These are phyloP conservation scores for Wickerhamomyces sp. DNA, from an alignment of 1,139 yeast genomes.

Conservation along the genomic window DNA sequence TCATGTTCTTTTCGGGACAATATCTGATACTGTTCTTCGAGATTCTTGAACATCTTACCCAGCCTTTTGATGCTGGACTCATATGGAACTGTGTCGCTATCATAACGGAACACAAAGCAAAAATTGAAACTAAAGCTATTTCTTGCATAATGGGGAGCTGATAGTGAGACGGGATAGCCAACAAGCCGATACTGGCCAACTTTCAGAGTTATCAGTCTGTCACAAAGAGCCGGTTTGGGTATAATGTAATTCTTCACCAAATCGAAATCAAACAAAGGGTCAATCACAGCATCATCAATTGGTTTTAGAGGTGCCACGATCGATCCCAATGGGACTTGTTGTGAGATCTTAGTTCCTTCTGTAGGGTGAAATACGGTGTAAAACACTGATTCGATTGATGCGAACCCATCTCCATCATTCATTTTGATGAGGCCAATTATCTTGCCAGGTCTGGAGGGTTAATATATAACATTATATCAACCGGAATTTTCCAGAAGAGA, in stretches of 20 bases:
- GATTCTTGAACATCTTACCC: constrained; percentile 83
- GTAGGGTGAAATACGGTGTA: constrained; percentile 93
- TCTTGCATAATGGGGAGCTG: constrained; percentile 71
- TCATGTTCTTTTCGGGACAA: constrained; percentile 49
- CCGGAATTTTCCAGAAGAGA: too few relatives aligned
- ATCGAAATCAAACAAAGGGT: constrained; percentile 70
- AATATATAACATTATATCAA: too few relatives aligned
- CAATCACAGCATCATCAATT: constrained; percentile 29
- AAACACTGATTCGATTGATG: constrained; percentile 81
- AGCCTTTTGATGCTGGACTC: constrained; percentile 80
- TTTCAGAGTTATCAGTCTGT: constrained; percentile 69
- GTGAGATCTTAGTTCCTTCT: constrained; percentile 90
- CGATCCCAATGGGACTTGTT: constrained; percentile 78
- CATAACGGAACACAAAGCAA: constrained; percentile 84
- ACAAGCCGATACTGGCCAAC: constrained; percentile 66
- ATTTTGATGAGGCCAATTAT: too few relatives aligned
- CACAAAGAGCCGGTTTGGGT: constrained; percentile 90
- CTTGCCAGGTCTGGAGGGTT: too few relatives aligned
- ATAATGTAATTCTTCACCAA: constrained; percentile 84
- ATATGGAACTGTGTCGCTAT: constrained; percentile 78
- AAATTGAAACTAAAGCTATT: constrained; percentile 91
- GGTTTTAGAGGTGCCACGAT: constrained; percentile 34
- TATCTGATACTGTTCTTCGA: constrained; percentile 84
- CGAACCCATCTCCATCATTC: constrained; percentile 44
- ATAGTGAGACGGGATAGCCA: constrained; percentile 89